Base-by-base conservation (phyloP, 1,139 yeast species). In the Casaregolazyma lundiana region DNA sequence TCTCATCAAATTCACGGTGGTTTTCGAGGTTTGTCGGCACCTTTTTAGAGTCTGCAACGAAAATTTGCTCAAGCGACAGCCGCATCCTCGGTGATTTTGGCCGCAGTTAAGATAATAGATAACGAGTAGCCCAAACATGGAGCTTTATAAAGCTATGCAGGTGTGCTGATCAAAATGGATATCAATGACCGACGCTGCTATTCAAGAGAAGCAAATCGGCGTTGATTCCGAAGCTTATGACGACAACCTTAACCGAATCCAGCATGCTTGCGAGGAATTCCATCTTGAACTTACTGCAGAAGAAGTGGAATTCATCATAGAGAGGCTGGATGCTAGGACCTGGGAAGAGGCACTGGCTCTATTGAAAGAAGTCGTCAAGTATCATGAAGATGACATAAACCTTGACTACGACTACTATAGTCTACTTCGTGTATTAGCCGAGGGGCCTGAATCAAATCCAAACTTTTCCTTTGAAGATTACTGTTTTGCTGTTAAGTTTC, bases 381-480 rank as follows among this genome's bases (percentile, higher is more conserved):
- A 73, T 24, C 79, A 76, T 54, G 55, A 60, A 4, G 70, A 65
- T 39, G 85, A 79, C 60, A 68, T 71, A 44, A 80, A 79, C 56
- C 69, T 78, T 50, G 51, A 51, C 32, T 47, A 42, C 32, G 50
- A 47, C 20, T 46, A 47, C 34, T 39, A 42, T 24, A 38, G 34
- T 36, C 59, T 59, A 41, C 58, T 70, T 39, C 44, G 56, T 44
- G 39, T 47, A 4, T 55, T 68, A 13, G 52, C 59, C 4, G 44
- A 53, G 15, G 58, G 56, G 24, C 55, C 56, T 3, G 50, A 46
- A 21, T 48, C 49, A 6, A 40, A 38, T 29, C 50, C 47, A n/a
- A 47, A 47, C 11, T 13, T 45, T 2, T 35, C 49, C 13, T 49
- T 46, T 2, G 57, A 51, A 8, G 58, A 52, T 2, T 58, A 71